phyloP scores from a whole-genome alignment of 345 rosid genomes.

The Noccaea caerulescens region DNA sequence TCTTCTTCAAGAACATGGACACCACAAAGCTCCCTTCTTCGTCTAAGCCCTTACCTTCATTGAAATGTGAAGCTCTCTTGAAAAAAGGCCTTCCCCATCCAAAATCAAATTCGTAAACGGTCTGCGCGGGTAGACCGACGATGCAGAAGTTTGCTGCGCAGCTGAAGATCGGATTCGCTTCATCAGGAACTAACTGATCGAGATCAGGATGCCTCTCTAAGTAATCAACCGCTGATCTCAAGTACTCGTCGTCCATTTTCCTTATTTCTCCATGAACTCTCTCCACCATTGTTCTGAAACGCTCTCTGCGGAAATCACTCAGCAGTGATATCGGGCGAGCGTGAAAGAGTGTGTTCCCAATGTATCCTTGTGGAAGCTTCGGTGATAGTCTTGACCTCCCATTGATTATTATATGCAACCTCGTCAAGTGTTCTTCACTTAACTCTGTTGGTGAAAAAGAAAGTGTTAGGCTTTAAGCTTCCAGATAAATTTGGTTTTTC shows the following conservation, averaged over 20 bases:
- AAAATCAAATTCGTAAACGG: slow-evolving; percentile 56
- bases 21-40: slow-evolving; percentile 63
- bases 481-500: background rate
- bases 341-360: slow-evolving; percentile 51
- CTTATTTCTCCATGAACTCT: slow-evolving; percentile 40
- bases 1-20: slow-evolving; percentile 57
- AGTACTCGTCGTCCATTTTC: slow-evolving; percentile 47
- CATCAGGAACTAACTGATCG: slow-evolving; percentile 39
- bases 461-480: slow-evolving; percentile 4
- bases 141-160: slow-evolving; percentile 60
- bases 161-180: slow-evolving; percentile 49
- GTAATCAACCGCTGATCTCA: slow-evolving; percentile 54
- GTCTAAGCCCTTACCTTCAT: slow-evolving; percentile 56
- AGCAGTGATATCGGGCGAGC: slow-evolving; percentile 26
- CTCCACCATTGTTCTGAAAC: slow-evolving; percentile 39
- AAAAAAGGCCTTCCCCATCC: slow-evolving; percentile 74
- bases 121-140: slow-evolving; percentile 49
- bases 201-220: slow-evolving; percentile 39
- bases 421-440: slow-evolving; percentile 36
- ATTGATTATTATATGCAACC: slow-evolving; percentile 45
- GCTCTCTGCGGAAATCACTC: slow-evolving; percentile 41
- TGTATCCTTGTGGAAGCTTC: slow-evolving; percentile 48
- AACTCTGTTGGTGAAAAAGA: slow-evolving; percentile 21
- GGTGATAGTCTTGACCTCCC: slow-evolving; percentile 55
- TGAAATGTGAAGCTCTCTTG: slow-evolving; percentile 53